Base-by-base conservation (phyloP, 1,284 basidiomycete genomes). In the Sporisorium iseilematis-ciliati region DNA sequence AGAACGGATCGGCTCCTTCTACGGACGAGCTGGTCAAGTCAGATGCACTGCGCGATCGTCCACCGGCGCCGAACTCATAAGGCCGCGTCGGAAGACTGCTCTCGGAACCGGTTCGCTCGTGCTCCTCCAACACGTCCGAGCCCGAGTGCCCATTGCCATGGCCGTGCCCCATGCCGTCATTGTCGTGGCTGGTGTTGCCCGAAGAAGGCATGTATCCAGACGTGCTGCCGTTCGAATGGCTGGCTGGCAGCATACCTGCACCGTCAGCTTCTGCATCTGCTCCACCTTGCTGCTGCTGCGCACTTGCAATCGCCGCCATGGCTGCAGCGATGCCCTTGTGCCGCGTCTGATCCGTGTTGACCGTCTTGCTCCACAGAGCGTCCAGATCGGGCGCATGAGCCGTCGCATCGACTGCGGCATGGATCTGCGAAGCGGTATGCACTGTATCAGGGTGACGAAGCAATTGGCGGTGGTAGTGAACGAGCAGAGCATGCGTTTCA, bases 351-450 rank as follows among this genome's bases (percentile, higher is more conserved):
- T 75, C 65, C 49, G 52, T 79, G 61, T 81, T 74, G 40, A 77
- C 68, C 18, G 69, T 52, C 46, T 66, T 75, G 60, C 79, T 81
- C 81, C 81, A 82, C 4, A 75, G 56, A 20, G 78, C 78, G 49
- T 82, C 81, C 42, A 78, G 53, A 61, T 82, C 81, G 12, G 64
- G 54, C 1, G 79, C 73, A 18, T 48, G 18, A 3, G 57, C 69
- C 2, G 71, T 68, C 14, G 69, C 78, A 16, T 80, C 76, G 25
- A 82, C 59, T 12, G 67, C 57, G 1, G 65, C 49, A 29, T 63
- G 62, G 20, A 80, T 72, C 51, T 70, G 73, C 23, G 49, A 35
- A 16, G 78, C 81, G 2, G 78, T 72, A 23, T 81, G 74, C 26
- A 68, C 64, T 2, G 78, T 80, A 12, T 76, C 67, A 1, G 65